These are phyloP conservation scores for Termitomyces eurrhizus DNA, from an alignment of 768 basidiomycete species.

Conservation along the genomic window DNA sequence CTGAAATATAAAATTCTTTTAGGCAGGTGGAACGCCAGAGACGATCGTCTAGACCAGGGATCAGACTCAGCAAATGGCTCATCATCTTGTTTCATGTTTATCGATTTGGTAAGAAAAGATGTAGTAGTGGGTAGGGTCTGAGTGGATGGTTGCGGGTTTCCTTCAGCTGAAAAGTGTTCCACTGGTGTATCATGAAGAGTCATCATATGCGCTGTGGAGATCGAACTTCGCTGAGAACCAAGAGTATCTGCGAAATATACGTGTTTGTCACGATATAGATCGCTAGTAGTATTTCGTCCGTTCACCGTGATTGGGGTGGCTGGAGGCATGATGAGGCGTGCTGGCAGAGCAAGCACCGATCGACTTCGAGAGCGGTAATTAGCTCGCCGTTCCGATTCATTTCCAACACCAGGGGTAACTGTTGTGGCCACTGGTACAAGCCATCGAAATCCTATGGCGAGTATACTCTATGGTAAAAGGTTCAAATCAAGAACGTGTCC, in stretches of 20 bases:
- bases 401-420: background rate
- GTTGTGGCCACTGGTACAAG: slow-evolving; percentile 23
- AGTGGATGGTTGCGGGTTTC: background rate
- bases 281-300: background rate
- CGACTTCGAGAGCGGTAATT: slow-evolving; percentile 12
- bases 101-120: background rate
- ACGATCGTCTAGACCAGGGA: slow-evolving; percentile 17
- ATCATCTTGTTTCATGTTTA: slow-evolving; percentile 9
- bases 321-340: slow-evolving; percentile 1
- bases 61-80: slow-evolving; percentile 19
- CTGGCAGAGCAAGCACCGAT: slow-evolving; percentile 8
- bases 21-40: slow-evolving; percentile 15
- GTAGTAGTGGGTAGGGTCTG: background rate
- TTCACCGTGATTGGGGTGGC: background rate
- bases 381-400: background rate
- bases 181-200: background rate
- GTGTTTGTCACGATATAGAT: slow-evolving; percentile 4
- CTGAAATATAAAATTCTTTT: slow-evolving; percentile 14
- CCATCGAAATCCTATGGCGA: slow-evolving; percentile 42
- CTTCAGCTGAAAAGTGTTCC: background rate
- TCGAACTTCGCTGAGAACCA: background rate
- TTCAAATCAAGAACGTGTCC: slow-evolving; percentile 1
- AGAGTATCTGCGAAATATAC: slow-evolving; percentile 15
- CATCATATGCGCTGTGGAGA: background rate
- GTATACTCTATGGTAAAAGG: slow-evolving; percentile 31